Conservation (phyloP, 208 protist species). For the Leishmania gerbilli region DNA sequence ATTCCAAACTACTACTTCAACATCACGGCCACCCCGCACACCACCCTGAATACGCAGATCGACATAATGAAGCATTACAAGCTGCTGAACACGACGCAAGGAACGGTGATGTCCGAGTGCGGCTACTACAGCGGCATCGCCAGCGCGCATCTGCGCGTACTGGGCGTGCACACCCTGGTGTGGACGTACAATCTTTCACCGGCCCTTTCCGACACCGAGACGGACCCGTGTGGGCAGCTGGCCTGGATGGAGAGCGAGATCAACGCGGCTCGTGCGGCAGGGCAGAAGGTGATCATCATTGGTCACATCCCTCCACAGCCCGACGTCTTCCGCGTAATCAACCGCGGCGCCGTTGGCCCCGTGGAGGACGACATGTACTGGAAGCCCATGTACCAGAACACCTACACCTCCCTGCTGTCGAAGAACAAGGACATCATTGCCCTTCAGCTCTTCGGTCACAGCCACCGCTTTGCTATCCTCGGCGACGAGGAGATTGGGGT, state of each 20-base stretch:
- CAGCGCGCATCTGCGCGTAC: conserved; percentile 32
- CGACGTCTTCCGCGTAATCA: conserved; percentile 49
- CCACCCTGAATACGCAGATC: conserved; percentile 30
- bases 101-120: conserved; percentile 45
- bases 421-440: conserved; percentile 46
- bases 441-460: conserved; percentile 78
- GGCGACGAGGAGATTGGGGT: conserved; percentile 26
- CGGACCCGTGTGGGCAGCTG: conserved; percentile 81
- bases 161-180: conserved; percentile 71
- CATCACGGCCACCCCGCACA: conserved; percentile 20
- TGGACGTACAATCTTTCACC: conserved; percentile 54
- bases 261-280: conserved; percentile 28
- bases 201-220: conserved; percentile 42
- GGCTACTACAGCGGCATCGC: conserved; percentile 57
- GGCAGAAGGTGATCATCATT: conserved; percentile 72
- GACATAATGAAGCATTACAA: conserved; percentile 26
- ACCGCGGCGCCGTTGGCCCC: conserved; percentile 27
- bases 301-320: conserved; percentile 76
- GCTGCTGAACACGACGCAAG: conserved; percentile 33
- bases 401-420: conserved; percentile 50
- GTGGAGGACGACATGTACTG: conserved; percentile 67
- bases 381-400: conserved; percentile 57
- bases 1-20: conserved; percentile 74
- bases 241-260: conserved; percentile 55
- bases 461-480: conserved; percentile 67